A percentile compares a stretch with the other conserved stretches of the same genome.
Conservation (phyloP, 192 early-diverging fungal species). For the Geranomyces variabilis region DNA sequence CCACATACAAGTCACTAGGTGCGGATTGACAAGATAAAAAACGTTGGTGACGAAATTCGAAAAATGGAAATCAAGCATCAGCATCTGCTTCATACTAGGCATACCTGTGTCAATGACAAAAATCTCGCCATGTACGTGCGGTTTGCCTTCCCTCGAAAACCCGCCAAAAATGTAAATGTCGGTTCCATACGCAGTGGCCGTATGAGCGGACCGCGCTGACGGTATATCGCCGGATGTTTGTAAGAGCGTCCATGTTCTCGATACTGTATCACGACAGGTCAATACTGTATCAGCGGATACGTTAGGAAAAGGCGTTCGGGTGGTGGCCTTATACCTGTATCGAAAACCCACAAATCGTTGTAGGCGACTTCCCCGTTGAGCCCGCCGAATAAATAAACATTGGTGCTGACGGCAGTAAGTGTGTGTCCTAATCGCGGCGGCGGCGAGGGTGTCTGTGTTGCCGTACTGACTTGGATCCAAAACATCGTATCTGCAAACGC, state of each 20-base stretch:
- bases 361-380: conserved; percentile 10
- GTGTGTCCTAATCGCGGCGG: conserved; percentile 39
- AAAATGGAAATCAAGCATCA: too few species aligned
- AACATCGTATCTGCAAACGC: conserved; percentile 7
- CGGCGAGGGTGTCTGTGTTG: not conserved
- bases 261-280: conserved; percentile 18
- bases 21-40: not conserved
- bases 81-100: too few species aligned
- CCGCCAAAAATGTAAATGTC: conserved; percentile 29
- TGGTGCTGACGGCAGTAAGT: conserved; percentile 25
- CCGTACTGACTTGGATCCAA: conserved; percentile 31
- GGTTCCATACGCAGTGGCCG: conserved; percentile 17
- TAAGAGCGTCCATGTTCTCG: conserved; percentile 17
- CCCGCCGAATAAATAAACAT: conserved; percentile 41
- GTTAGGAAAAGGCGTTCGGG: too few species aligned
- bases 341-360: conserved; percentile 44
- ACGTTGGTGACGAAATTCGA: too few species aligned
- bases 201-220: conserved; percentile 26
- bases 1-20: not conserved
- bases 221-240: conserved; percentile 24
- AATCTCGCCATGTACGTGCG: conserved; percentile 31
- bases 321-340: conserved; percentile 33
- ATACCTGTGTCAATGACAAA: conserved; percentile 35
- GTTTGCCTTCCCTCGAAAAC: conserved; percentile 3
- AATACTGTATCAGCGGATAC: too few species aligned